Conservation (phyloP, 2,329 filamentous ascomycete genomes). For the Pezicula rhizophila region DNA sequence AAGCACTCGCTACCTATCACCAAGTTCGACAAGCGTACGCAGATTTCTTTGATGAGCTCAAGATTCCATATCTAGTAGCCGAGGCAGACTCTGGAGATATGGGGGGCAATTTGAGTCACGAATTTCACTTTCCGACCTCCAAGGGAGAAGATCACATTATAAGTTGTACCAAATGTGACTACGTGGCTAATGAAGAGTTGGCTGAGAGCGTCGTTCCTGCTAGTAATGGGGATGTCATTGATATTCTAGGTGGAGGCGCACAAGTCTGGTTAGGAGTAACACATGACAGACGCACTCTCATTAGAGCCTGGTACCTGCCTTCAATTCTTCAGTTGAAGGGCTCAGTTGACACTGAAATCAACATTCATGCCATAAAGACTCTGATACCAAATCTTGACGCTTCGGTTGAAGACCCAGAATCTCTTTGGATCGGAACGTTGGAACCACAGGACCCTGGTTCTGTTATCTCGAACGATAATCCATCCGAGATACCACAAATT, state of each 20-base stretch:
- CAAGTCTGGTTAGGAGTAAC: conserved; percentile 58
- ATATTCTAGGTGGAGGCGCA: conserved; percentile 10
- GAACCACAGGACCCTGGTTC: not conserved
- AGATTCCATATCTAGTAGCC: conserved; percentile 76
- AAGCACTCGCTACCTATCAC: conserved; percentile 76
- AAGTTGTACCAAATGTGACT: conserved; percentile 65
- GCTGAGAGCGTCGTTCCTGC: conserved; percentile 34
- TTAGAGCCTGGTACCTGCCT: conserved; percentile 54
- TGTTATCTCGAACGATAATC: not conserved
- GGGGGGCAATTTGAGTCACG: conserved; percentile 87
- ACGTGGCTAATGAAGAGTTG: conserved; percentile 85
- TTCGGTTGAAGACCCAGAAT: conserved; percentile 53
- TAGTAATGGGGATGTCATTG: not conserved
- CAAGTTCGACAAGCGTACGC: conserved; percentile 69
- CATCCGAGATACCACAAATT: conserved; percentile 11
- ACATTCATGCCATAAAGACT: conserved; percentile 60
- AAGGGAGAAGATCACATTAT: conserved; percentile 84
- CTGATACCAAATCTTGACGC: conserved; percentile 64
- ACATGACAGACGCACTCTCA: conserved; percentile 58
- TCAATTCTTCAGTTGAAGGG: not conserved
- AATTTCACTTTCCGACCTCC: conserved; percentile 78
- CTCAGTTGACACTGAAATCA: conserved; percentile 34
- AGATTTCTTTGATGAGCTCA: conserved; percentile 74
- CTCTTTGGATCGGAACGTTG: conserved; percentile 40
- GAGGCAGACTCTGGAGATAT: conserved; percentile 94